A percentile compares a stretch with the other conserved stretches of the same genome.
These are phyloP conservation scores for Amyloporia xantha DNA, from an alignment of 768 basidiomycete species.

Conservation along the genomic window DNA sequence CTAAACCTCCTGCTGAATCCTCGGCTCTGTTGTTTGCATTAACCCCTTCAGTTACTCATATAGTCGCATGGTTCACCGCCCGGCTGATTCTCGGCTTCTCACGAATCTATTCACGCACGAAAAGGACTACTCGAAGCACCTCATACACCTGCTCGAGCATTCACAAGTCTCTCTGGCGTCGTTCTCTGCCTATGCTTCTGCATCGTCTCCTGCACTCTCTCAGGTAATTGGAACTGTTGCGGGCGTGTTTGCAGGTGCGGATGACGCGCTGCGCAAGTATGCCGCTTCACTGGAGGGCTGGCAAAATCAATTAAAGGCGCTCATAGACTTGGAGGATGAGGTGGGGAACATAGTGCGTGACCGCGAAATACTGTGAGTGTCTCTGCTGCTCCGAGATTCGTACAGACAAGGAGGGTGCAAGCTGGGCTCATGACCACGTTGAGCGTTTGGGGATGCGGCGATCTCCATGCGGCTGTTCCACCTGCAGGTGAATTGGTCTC, in stretches of 20 bases:
- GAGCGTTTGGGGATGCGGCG: too few species aligned
- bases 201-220: constrained; percentile 50
- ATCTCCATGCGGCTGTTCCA: too few species aligned
- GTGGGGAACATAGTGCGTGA: constrained; percentile 65
- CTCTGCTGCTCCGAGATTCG: neutral
- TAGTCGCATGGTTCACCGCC: constrained; percentile 56
- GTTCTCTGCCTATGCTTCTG: constrained; percentile 67
- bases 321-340: constrained; percentile 70
- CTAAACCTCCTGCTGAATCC: too few species aligned
- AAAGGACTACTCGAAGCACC: constrained; percentile 63
- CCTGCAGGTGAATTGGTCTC: too few species aligned
- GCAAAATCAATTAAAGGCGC: constrained; percentile 48
- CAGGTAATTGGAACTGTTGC: constrained; percentile 48
- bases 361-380: constrained; percentile 72
- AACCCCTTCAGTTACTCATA: neutral
- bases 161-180: constrained; percentile 58
- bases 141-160: constrained; percentile 48
- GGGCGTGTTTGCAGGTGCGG: constrained; percentile 51
- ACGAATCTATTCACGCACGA: constrained; percentile 61
- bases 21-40: too few species aligned
- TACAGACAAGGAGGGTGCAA: too few species aligned
- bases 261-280: constrained; percentile 63
- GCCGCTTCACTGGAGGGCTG: constrained; percentile 56
- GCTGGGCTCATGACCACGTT: too few species aligned
- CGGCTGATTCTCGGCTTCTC: constrained; percentile 69